These are phyloP conservation scores for Fraxinus xanthoxyloides DNA, from an alignment of 305 asterid genomes.

Conservation along the genomic window DNA sequence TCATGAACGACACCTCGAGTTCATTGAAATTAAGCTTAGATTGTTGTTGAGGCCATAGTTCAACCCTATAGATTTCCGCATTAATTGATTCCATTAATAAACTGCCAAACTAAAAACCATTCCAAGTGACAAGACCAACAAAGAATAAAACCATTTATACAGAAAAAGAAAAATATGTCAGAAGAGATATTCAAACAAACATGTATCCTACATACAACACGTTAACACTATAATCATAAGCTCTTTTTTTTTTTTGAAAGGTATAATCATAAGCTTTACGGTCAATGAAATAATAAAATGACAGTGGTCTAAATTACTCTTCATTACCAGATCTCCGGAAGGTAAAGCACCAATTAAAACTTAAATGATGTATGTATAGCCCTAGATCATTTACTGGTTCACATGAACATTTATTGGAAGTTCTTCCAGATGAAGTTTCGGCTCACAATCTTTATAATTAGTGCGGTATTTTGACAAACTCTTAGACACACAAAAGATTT, in stretches of 20 bases:
- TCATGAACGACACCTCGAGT: neutral
- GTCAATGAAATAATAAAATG: neutral
- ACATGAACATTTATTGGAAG: neutral
- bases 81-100: neutral
- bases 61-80: neutral
- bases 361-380: neutral
- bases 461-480: neutral
- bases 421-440: neutral
- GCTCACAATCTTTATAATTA: neutral
- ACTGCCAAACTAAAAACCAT: neutral
- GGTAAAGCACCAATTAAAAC: neutral
- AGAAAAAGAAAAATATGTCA: neutral
- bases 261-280: neutral
- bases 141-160: neutral
- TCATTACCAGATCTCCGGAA: neutral
- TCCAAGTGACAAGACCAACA: neutral
- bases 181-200: neutral
- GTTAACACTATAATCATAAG: neutral
- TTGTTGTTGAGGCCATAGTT: neutral
- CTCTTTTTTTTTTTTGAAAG: no score
- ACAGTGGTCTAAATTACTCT: neutral
- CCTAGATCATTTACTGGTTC: neutral
- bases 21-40: neutral
- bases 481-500: neutral
- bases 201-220: neutral